Evolutionary conservation across 768 basidiomycete species (phyloP), one percentile per base, ranked within the genome.

Genomic region (Sarcodon sp.): DNA sequence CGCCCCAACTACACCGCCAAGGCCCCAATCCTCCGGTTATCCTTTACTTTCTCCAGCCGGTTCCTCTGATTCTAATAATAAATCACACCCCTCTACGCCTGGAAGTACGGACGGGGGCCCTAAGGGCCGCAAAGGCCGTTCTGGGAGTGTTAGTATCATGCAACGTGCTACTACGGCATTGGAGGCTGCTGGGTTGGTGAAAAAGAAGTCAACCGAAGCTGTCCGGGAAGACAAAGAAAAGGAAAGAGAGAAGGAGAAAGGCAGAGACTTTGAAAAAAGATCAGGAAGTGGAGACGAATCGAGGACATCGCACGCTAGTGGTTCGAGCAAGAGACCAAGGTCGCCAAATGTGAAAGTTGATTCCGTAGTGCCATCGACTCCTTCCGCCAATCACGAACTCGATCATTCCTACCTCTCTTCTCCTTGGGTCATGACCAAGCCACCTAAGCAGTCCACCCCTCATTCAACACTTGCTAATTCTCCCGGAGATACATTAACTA

Each of bases 111-210:
- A 72, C 48, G 80, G 72, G 56, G 77, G 77, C 46, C 74, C 71
- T 56, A 71, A 69, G 51, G 67, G 66, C 2, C 64, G 64, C 31
- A 92, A 93, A 61, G 68, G 64, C 21, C 73, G 93, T 12, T 80
- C 89, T 2, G 87, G 90, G 6, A 94, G 92, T 50, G 87, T 98
- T 46, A 92, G 84, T 57, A 96, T 98, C 62, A 87, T 98, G 76
- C 93, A 97, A 57, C 79, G 92, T 21, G 92, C 90, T 0, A 93
- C 91, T 2, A 94, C 90, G 1, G 89, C 86, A 1, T 71, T 91
- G 21, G 87, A 89, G 60, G 89, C 87, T 8, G 85, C 83, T 10
- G 85, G 88, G 2, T 64, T 93, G 8, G 85, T 90, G 43, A 68
- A 83, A 51, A 90, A 91, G 66, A 90, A 86, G 64, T 85, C 83